Conservation (phyloP, 805 yeast genomes). For the Ogataea polymorpha region DNA sequence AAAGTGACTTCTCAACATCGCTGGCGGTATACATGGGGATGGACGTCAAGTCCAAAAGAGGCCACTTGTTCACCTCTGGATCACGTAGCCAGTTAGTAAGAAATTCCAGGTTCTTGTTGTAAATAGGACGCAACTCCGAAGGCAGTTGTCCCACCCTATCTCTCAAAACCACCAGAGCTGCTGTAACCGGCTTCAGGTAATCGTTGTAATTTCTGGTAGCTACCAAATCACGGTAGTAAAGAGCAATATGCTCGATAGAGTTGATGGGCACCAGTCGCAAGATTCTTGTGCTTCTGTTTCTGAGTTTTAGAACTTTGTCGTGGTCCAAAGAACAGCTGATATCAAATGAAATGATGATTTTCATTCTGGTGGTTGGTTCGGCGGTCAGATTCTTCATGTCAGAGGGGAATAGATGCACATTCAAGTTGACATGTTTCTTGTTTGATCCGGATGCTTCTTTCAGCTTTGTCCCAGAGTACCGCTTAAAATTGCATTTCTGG, state of each 20-base stretch:
- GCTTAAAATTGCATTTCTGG: conserved; percentile 49
- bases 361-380: conserved; percentile 17
- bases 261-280: conserved; percentile 72
- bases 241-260: conserved; percentile 78
- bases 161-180: conserved; percentile 78
- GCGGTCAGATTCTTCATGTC: conserved; percentile 25
- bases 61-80: conserved; percentile 52
- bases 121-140: conserved; percentile 73
- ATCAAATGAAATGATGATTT: conserved; percentile 33
- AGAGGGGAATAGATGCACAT: conserved; percentile 44
- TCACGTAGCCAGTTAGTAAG: conserved; percentile 55
- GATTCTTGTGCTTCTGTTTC: conserved; percentile 34
- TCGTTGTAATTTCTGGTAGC: conserved; percentile 35
- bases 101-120: conserved; percentile 60
- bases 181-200: conserved; percentile 65
- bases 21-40: conserved; percentile 60
- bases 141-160: conserved; percentile 82
- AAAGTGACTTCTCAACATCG: conserved; percentile 76
- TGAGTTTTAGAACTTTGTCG: conserved; percentile 13
- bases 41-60: conserved; percentile 67
- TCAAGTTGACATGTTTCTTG: conserved; percentile 24
- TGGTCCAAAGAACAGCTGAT: conserved; percentile 28
- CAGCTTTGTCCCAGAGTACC: conserved; percentile 62
- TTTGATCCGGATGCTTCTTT: conserved; percentile 39
- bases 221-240: conserved; percentile 39